phyloP scores from a whole-genome alignment of 2,329 filamentous ascomycete genomes.

The Phialophora expanda region DNA sequence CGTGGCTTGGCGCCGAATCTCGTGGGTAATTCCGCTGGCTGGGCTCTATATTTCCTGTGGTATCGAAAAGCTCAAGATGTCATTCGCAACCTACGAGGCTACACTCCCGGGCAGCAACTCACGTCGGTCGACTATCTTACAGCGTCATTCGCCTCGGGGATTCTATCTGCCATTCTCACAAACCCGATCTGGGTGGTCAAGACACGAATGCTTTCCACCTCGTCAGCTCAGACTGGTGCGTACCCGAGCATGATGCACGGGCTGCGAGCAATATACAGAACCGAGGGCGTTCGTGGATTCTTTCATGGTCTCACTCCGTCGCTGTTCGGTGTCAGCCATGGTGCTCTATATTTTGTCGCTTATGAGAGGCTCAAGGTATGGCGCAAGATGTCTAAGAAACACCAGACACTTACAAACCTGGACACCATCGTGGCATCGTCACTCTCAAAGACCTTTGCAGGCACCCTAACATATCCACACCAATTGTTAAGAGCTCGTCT shows the following conservation, averaged over 20 bases:
- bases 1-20: conserved; percentile 89
- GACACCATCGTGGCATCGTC: conserved; percentile 83
- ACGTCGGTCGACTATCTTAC: conserved; percentile 77
- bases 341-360: conserved; percentile 92
- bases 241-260: conserved; percentile 80
- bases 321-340: conserved; percentile 85
- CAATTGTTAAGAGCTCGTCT: conserved; percentile 87
- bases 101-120: conserved; percentile 38
- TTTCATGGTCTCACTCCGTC: conserved; percentile 86
- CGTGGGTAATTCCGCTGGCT: conserved; percentile 85
- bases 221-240: conserved; percentile 73
- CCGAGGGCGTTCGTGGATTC: conserved; percentile 79
- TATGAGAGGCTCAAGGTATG: conserved; percentile 74
- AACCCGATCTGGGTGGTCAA: conserved; percentile 99
- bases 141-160: conserved; percentile 71
- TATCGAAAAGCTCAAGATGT: conserved; percentile 65
- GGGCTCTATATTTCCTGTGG: conserved; percentile 89
- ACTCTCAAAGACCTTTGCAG: conserved; percentile 82
- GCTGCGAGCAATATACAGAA: conserved; percentile 66
- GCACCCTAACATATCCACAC: conserved; percentile 90
- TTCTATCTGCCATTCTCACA: conserved; percentile 78
- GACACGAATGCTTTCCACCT: conserved; percentile 92
- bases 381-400: conserved; percentile 41
- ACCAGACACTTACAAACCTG: conserved; percentile 64
- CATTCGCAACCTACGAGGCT: conserved; percentile 51